Evolutionary conservation across 768 basidiomycete genomes (phyloP), one percentile per base, ranked within the genome.

Genomic region (Saitozyma podzolica): DNA sequence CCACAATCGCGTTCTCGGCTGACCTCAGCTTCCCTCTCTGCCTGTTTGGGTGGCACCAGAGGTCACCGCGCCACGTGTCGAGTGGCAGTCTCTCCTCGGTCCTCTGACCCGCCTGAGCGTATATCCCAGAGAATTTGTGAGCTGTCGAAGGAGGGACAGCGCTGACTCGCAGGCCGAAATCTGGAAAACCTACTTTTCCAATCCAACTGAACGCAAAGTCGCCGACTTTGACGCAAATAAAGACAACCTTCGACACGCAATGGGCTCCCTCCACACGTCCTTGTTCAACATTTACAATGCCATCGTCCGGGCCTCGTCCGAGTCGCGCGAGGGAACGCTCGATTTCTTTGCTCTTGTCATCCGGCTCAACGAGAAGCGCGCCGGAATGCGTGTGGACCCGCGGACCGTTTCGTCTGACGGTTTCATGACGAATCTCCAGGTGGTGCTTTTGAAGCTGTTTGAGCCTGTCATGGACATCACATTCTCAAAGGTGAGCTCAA

Each of bases 401-500:
- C 84, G 85, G 9, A 91, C 90, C 0, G 93, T 98, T 10, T 86
- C 93, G 1, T 87, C 87, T 0, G 95, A 99, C 74, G 88, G 90
- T 60, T 97, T 92, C 78, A 89, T 99, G 88, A 84, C 90, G 62
- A 98, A 97, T 69, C 73, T 94, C 40, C 90, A 94, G 68, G 84
- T 83, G n/a, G 81, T 96, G 13, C 80, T 98, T 20, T 83, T 92
- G 52, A 85, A 87, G 13, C 89, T 99, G 71, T 88, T 92, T 39
- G 91, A 94, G 68, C 95, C 95, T 0, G 95, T 97, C 72, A 91
- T 98, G 84, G 95, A 98, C 76, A 87, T 90, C 0, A 86, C 84
- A 58, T 97, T 88, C 69, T 86, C 88, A 49, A 98, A 96, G 85
- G 93, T 89, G 48, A 61, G 37, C 69, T 58, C 55, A 37, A 9